Evolutionary conservation across 2,329 filamentous ascomycete genomes (phyloP), one percentile per base, ranked within the genome.

Genomic region (Beauveria rudraprayagi): DNA sequence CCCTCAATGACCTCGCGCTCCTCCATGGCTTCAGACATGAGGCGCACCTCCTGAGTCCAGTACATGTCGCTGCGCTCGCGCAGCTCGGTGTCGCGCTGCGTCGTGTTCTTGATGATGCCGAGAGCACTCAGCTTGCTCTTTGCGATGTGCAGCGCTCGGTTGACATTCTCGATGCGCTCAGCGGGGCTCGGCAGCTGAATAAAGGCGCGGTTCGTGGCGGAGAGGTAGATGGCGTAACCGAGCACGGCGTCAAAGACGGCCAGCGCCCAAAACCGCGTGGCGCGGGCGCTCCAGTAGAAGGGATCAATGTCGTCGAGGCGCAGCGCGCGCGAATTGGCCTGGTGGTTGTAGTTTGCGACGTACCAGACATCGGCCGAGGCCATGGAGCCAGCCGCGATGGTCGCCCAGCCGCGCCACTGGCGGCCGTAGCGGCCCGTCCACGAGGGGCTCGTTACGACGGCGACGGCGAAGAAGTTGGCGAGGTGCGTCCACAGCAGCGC

Each of bases 191-290:
- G 81, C 16, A 86, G 83, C 52, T 79, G 77, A 24, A 85, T 82
- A 66, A 95, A 90, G 62, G 89, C 88, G 22, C 92, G 86, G 69
- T 92, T 88, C 5, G 94, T 97, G 17, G 85, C 84, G 3, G 88
- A 87, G 4, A 94, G 78, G 75, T 87, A 97, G 43, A 97, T 77
- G 4, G 88, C 72, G 57, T 77, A 80, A 0, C 85, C 90, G 0
- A 94, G 73, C 0, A 79, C 61, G 0, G 73, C 79, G 70, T 97
- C 87, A 24, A 91, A 78, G 0, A 78, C 66, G 0, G 86, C 86
- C 3, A 97, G 83, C 1, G 75, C 77, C 16, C 90, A 67, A 34
- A 82, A 81, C 2, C 94, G 86, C 58, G 82, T 77, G 1, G 83
- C 75, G 2, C 86, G 83, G 65, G 87, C 74, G 28, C 79, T 80